A percentile compares a stretch with the other conserved stretches of the same genome.
phyloP scores from a whole-genome alignment of 306 rosid genomes.

The Vicia villosa region DNA sequence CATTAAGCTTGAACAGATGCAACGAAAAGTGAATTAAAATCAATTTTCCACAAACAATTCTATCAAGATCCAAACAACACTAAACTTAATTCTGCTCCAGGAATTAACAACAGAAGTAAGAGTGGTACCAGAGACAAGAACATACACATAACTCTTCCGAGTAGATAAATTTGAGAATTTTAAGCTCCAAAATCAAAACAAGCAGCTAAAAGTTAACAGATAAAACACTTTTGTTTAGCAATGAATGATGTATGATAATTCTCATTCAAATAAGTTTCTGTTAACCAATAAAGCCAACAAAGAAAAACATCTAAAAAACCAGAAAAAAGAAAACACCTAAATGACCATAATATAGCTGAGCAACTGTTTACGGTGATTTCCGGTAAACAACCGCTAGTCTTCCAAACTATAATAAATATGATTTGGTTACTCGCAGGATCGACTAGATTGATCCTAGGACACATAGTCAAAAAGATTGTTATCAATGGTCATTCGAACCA shows the following conservation, averaged over 20 bases:
- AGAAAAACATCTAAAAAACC: constrained; percentile 53
- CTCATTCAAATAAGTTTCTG: constrained; percentile 63
- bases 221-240: neutral
- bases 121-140: neutral
- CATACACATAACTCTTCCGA: constrained; percentile 1
- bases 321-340: constrained; percentile 12
- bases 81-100: neutral
- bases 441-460: too few species aligned
- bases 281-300: constrained; percentile 59
- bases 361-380: too few species aligned
- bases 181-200: neutral
- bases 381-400: too few species aligned
- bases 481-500: too few species aligned
- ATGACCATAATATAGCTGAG: constrained; percentile 15
- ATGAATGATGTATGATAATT: constrained; percentile 57
- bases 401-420: too few species aligned
- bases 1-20: too few species aligned
- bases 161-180: constrained; percentile 14
- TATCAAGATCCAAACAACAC: neutral
- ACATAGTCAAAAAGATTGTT: too few species aligned
- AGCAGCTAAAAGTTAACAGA: neutral
- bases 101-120: too few species aligned
- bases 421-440: too few species aligned
- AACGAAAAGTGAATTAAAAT: too few species aligned
- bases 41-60: too few species aligned